phyloP scores from a whole-genome alignment of 2,329 filamentous ascomycete genomes.

The Pseudogymnoascus sp. region DNA sequence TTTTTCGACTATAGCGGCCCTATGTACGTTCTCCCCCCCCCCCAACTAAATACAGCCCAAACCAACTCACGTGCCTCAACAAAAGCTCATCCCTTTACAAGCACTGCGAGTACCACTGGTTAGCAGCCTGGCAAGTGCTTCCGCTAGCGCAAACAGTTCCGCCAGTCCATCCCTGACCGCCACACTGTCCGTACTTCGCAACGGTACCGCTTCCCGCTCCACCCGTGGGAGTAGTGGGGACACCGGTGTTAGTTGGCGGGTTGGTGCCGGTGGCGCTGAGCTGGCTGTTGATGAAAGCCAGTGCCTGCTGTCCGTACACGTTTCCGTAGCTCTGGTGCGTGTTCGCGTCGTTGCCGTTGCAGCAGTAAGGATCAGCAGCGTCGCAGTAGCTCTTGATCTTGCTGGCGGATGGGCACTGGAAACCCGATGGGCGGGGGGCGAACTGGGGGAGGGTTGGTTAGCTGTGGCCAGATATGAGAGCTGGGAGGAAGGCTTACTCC shows the following conservation, averaged over 20 bases:
- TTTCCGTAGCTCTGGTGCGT: constrained; percentile 49
- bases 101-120: constrained; percentile 19
- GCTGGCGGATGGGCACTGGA: constrained; percentile 41
- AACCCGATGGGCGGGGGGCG: constrained; percentile 44
- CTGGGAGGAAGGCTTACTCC: constrained; percentile 40
- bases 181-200: constrained; percentile 22
- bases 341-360: constrained; percentile 44
- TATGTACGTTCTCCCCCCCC: constrained; percentile 18
- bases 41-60: neutral
- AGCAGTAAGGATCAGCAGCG: constrained; percentile 51
- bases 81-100: constrained; percentile 5
- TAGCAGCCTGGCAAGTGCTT: constrained; percentile 16
- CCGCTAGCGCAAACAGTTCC: constrained; percentile 13
- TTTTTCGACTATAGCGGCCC: neutral
- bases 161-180: constrained; percentile 17
- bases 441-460: constrained; percentile 34
- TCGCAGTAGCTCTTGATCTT: constrained; percentile 55
- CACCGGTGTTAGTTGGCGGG: neutral
- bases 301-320: constrained; percentile 47
- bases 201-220: constrained; percentile 8
- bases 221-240: neutral
- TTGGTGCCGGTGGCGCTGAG: constrained; percentile 25
- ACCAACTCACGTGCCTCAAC: neutral
- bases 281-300: constrained; percentile 48
- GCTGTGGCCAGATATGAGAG: neutral